A percentile compares a stretch with the other conserved stretches of the same genome.
Evolutionary conservation across 176 grass and related monocot species (phyloP).

Genomic region (Bothriochloa decipiens): DNA sequence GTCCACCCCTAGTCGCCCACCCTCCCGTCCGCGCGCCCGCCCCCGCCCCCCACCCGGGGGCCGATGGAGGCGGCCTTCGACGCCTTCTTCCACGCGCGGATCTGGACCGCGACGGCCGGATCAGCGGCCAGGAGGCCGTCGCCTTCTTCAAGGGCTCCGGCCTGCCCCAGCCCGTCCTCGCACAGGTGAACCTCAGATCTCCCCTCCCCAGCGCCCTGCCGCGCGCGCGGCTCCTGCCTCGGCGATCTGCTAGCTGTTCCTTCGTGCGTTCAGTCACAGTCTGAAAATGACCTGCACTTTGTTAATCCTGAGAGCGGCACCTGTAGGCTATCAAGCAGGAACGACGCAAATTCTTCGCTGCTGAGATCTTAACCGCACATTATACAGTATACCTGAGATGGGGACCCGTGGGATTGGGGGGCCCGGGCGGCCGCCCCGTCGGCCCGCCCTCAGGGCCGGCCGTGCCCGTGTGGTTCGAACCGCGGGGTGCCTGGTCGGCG

Average conservation of each 20-base stretch:
- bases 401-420: too few relatives aligned
- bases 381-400: too few relatives aligned
- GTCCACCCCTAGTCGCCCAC: background rate
- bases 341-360: too few relatives aligned
- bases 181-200: constrained; percentile 66
- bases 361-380: too few relatives aligned
- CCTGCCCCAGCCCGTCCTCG: constrained; percentile 84
- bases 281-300: too few relatives aligned
- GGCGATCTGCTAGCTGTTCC: background rate
- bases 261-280: too few relatives aligned
- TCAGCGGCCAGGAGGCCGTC: constrained; percentile 91
- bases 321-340: too few relatives aligned
- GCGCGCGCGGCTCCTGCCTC: background rate
- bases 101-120: constrained; percentile 95
- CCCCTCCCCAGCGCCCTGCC: background rate
- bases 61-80: constrained; percentile 75
- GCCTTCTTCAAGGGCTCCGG: constrained; percentile 89
- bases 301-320: too few relatives aligned
- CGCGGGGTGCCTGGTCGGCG: background rate
- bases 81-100: constrained; percentile 90
- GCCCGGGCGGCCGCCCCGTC: too few relatives aligned
- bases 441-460: too few relatives aligned
- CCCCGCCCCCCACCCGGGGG: background rate
- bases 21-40: background rate
- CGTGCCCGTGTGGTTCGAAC: background rate